Evolutionary conservation across 805 yeast genomes (phyloP), one percentile per base, ranked within the genome.

Genomic region (Torulaspora gathmanii): DNA sequence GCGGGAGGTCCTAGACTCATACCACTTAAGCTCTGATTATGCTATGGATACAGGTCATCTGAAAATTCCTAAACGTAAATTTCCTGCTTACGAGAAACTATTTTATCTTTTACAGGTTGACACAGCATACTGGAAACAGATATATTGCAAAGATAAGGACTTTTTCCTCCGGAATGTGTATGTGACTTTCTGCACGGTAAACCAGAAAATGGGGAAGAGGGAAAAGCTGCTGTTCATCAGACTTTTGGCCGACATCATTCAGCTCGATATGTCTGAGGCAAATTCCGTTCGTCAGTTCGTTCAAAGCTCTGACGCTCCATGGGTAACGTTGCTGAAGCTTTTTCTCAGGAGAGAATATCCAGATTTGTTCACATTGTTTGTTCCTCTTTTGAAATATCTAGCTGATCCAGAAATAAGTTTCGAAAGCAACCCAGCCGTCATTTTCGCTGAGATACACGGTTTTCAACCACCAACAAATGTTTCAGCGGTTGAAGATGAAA

Each of bases 91-190:
- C 63, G 96, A 83, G 55, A 83, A 86, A 17, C 59, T 91, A 41
- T 82, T 93, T 54, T 93, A 83, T 58, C 67, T 91, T 20, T 64
- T 93, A 35, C 98, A 93, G 61, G 85, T 95, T 0, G 87, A 86
- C 56, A 86, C 95, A 0, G 61, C 64, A 0, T 91, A 91, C 57
- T 73, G 90, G 58, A 71, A 80, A 1, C 67, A 79, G 11, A 63
- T 87, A 28, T 76, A 79, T 44, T 62, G 69, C 12, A 55, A 63
- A 8, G 64, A 68, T 31, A 59, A 58, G n/a, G 51, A 45, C 2
- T 61, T 61, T 51, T 57, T 56, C 17, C 54, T 53, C 33, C 55
- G 53, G 13, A 61, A 60, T 44, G 55, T 50, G 13, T 69, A 56
- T 44, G 54, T 57, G 9, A 54, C 56, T 1, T 66, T 58, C 44